Evolutionary conservation across 345 rosid genomes (phyloP), one percentile per base, ranked within the genome.

Genomic region (Gossypium anomalum): DNA sequence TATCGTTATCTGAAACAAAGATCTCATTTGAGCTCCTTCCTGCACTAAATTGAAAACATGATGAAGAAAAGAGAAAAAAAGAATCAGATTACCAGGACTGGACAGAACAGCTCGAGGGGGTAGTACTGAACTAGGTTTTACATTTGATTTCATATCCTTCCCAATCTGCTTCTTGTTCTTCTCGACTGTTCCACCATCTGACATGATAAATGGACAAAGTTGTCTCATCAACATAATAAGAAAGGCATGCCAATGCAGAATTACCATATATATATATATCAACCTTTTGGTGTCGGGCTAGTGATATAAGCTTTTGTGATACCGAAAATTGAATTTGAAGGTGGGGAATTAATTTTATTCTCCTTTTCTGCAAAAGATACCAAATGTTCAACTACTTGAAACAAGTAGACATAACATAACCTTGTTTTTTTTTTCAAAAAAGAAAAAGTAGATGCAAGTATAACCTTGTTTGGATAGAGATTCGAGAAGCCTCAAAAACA

Each of bases 61-160:
- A 9, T 9, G 45, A 49, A 23, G 56, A 47, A 29, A 15, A n/a
- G 20, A 29, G 47, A 43, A 3, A 63, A 63, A 9, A 1, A 19
- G 14, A 62, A 43, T 19, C 3, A 19, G 49, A 61, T 72, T 76
- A 84, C 84, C 80, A 13, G 84, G 87, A 67, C 87, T 81, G 11
- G 81, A 84, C 23, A 81, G 52, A 38, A 84, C 79, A 56, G 86
- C 84, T 11, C 83, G 78, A 51, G 82, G 84, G 12, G 83, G 81
- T 11, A 49, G 23, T 29, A 75, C 48, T 3, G 68, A 72, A 25
- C 17, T 7, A 9, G 73, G 52, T 74, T 52, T 74, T 22, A 3
- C 16, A 45, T 57, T 67, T 55, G 19, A 60, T 52, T 72, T 70
- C 53, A 3, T 14, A 12, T 45, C 65, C 45, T 53, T 71, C 4